Conservation (phyloP, 352 stramenopile species). For the Phytophthora constricta region DNA sequence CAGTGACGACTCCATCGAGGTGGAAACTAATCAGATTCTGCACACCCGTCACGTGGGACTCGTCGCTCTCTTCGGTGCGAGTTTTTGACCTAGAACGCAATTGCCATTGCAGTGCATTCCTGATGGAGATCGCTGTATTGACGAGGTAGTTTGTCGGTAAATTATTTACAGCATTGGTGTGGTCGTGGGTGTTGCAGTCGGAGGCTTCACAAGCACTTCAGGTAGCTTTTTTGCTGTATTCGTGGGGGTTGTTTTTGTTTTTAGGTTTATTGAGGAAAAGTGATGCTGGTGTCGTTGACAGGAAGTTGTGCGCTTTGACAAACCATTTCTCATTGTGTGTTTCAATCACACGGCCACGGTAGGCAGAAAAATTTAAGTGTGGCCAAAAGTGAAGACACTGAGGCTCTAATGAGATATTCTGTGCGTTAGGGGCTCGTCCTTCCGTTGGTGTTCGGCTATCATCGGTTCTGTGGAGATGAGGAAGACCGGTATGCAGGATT, state of each 20-base stretch:
- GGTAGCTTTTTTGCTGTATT: neutral
- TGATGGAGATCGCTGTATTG: neutral
- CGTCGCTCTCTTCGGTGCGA: conserved; percentile 23
- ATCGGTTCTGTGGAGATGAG: conserved; percentile 29
- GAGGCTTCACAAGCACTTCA: conserved; percentile 27
- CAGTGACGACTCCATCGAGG: neutral
- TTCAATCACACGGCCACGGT: conserved; percentile 59
- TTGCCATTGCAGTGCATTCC: neutral
- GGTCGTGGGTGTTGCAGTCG: conserved; percentile 40
- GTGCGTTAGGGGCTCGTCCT: conserved; percentile 40
- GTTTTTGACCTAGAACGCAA: too few species aligned
- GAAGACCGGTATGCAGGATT: conserved; percentile 17
- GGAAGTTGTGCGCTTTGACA: conserved; percentile 47
- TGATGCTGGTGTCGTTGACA: conserved; percentile 8
- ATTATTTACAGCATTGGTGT: conserved; percentile 24
- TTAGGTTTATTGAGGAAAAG: too few species aligned
- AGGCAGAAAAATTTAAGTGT: neutral
- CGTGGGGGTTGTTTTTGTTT: too few species aligned
- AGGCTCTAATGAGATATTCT: neutral
- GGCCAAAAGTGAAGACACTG: neutral
- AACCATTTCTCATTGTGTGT: conserved; percentile 68
- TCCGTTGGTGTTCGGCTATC: conserved; percentile 41
- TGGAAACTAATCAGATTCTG: neutral
- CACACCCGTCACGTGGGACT: conserved; percentile 23
- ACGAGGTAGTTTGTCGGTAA: neutral